phyloP scores from a whole-genome alignment of 257 asterid species.

The Eustoma russellianum region DNA sequence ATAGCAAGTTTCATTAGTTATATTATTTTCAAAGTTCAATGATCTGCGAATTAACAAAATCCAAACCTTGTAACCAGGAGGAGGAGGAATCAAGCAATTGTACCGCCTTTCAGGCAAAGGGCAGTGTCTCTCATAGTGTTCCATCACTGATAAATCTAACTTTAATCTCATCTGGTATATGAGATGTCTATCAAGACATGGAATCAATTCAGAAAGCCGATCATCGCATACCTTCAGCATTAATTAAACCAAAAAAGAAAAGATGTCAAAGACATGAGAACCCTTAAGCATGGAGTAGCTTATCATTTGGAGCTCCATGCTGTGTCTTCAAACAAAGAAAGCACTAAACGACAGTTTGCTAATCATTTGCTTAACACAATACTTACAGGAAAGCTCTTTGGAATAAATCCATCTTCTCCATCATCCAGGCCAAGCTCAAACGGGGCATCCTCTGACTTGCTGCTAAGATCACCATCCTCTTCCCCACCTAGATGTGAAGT shows the following conservation, averaged over 20 bases:
- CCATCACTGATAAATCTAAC: too few species aligned
- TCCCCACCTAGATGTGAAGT: slow-evolving; percentile 82
- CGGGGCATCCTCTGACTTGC: slow-evolving; percentile 39
- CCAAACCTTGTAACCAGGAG: too few species aligned
- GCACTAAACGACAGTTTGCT: not conserved
- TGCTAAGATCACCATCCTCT: slow-evolving; percentile 61
- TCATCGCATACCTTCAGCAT: too few species aligned
- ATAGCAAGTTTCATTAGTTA: not conserved
- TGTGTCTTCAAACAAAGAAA: not conserved
- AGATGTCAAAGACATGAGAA: slow-evolving; percentile 24
- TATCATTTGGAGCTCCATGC: not conserved
- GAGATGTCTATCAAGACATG: too few species aligned
- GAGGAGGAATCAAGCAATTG: too few species aligned
- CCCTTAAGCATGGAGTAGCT: not conserved
- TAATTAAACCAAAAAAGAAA: slow-evolving; percentile 95
- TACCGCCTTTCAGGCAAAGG: too few species aligned
- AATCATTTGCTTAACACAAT: slow-evolving; percentile 19
- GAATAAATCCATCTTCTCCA: slow-evolving; percentile 43
- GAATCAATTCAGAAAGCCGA: too few species aligned
- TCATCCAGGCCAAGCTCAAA: slow-evolving; percentile 58
- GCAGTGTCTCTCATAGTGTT: too few species aligned
- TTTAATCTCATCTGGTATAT: too few species aligned
- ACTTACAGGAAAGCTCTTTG: slow-evolving; percentile 79
- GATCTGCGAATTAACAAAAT: slow-evolving; percentile 17
- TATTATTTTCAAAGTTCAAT: slow-evolving; percentile 11